Evolutionary conservation across 1,139 yeast species (phyloP).

Genomic region (Nakaseomyces nivariensis): DNA sequence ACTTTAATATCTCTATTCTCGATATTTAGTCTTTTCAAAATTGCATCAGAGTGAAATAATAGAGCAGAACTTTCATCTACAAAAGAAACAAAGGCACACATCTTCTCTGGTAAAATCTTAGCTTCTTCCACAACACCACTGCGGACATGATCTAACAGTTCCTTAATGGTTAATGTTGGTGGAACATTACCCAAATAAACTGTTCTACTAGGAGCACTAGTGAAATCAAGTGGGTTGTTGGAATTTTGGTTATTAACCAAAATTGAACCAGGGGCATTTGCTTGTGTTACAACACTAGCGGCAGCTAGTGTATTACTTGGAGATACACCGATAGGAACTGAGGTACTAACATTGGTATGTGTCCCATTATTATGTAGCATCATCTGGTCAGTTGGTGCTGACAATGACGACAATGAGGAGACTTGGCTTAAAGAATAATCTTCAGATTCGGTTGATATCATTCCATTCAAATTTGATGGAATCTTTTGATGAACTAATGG

Average conservation of each 20-base stretch:
- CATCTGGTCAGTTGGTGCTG: constrained; percentile 1
- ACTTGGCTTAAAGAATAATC: constrained; percentile 2
- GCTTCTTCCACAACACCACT: constrained; percentile 82
- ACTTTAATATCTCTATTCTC: constrained; percentile 47
- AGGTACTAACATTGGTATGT: constrained; percentile 1
- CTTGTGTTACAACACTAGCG: constrained; percentile 19
- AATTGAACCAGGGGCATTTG: constrained; percentile 13
- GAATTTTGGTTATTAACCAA: constrained; percentile 10
- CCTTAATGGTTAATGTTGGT: constrained; percentile 67
- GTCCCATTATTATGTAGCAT: background rate
- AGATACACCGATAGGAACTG: constrained; percentile 1
- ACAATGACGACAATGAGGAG: constrained; percentile 1
- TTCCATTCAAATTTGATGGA: background rate
- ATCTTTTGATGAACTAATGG: background rate
- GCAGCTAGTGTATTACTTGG: constrained; percentile 4
- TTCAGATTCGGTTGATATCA: background rate
- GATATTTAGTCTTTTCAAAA: constrained; percentile 40
- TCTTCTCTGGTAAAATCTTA: constrained; percentile 42
- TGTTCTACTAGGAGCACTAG: constrained; percentile 64
- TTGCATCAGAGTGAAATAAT: constrained; percentile 51
- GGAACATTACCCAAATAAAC: constrained; percentile 90
- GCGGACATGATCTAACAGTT: constrained; percentile 77
- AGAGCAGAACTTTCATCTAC: constrained; percentile 44
- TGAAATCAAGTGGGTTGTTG: constrained; percentile 26
- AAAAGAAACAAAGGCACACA: constrained; percentile 46